Base-by-base conservation (phyloP, 1,284 basidiomycete species). In the Sutorius eximius region DNA sequence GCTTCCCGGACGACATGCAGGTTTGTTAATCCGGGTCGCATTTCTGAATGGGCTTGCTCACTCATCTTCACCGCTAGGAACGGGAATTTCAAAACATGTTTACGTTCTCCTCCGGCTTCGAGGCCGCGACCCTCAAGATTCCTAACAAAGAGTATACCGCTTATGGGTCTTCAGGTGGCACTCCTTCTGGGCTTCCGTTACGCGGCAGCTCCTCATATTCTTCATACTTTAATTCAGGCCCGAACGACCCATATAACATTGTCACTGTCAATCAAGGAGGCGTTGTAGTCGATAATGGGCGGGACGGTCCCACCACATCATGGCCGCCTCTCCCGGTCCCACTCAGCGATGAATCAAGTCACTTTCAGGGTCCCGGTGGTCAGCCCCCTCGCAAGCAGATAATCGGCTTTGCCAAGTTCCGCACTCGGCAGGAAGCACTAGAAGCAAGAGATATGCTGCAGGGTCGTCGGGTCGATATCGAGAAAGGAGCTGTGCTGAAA, bases 11-110 rank as follows among this genome's bases (percentile, higher is more conserved):
- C 60, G 96, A 99, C 69, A 98, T 99, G 91, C 88, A 91, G 80
- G 95, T 92, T 66, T 62, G 90, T 82, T 50, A 12, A 53, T 55
- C 8, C 18, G 1, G 12, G 12, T 49, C 18, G 0, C 6, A 5
- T 9, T 37, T 45, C 5, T 22, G 13, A 32, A 47, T 45, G 34
- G 37, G 41, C 8, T 49, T 51, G 41, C 34, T 59, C 32, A 54
- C 52, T 60, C 16, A 68, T 60, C 59, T 44, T 52, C 64, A 56
- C 51, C 42, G 56, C 10, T 64, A 95, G 91, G 93, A 98, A 76
- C 93, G 96, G 22, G 96, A 99, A 75, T 98, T 99, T 72, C 93
- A 96, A 74, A 98, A 98, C 72, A 97, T 99, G 90, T 99, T 99
- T 72, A 93, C 95, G 4, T 99, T 99, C 69, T 93, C 93, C 3